Conservation (phyloP, 352 stramenopile genomes). For the Pythium chondricola region DNA sequence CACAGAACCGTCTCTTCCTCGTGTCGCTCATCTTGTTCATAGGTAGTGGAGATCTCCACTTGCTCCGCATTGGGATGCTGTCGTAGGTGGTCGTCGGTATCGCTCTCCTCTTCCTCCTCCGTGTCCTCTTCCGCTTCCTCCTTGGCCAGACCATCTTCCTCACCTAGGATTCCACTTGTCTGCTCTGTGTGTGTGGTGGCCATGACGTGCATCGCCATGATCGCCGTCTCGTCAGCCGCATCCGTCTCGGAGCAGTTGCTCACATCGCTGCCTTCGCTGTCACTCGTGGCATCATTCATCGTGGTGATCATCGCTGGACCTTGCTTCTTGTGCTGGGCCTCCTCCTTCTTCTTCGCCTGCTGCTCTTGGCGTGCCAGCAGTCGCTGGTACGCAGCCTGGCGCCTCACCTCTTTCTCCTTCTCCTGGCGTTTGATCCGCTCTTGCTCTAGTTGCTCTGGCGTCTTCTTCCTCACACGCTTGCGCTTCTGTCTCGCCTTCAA, state of each 20-base stretch:
- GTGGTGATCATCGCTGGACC: background rate
- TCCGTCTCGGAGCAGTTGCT: constrained; percentile 66
- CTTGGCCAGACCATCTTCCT: constrained; percentile 3
- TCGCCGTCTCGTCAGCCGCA: constrained; percentile 43
- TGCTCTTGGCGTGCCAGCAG: constrained; percentile 50
- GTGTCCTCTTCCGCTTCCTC: constrained; percentile 5
- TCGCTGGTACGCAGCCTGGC: constrained; percentile 51
- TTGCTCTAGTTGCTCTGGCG: constrained; percentile 22
- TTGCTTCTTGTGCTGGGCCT: constrained; percentile 10
- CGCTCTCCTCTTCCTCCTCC: background rate
- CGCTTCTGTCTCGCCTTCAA: constrained; percentile 23
- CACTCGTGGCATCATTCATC: constrained; percentile 22
- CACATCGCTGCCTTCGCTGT: constrained; percentile 55
- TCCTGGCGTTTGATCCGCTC: constrained; percentile 21
- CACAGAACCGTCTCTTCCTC: too few relatives aligned
- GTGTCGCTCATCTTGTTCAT: too few relatives aligned
- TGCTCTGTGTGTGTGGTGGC: too few relatives aligned
- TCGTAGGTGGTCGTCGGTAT: too few relatives aligned
- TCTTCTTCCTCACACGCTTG: constrained; percentile 18
- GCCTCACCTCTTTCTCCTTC: constrained; percentile 37
- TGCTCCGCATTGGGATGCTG: too few relatives aligned
- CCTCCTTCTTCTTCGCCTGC: constrained; percentile 36
- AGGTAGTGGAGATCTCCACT: too few relatives aligned
- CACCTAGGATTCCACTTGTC: too few relatives aligned
- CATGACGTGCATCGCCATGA: constrained; percentile 37